Base-by-base conservation (phyloP, 2,329 filamentous ascomycete species). In the Colletotrichum magnum region DNA sequence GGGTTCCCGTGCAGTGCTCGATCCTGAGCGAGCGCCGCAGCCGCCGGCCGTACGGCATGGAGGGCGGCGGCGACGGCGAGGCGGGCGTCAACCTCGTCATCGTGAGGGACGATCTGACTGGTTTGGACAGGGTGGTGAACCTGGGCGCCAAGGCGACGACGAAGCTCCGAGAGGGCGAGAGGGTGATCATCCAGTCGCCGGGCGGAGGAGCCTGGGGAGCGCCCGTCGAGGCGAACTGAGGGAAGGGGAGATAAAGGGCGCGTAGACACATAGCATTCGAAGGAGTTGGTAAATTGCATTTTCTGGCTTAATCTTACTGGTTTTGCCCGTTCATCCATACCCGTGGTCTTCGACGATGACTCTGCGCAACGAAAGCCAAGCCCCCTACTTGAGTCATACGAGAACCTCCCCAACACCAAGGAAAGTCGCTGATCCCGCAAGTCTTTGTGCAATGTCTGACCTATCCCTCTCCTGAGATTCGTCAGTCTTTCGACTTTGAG, bases 1-100 rank as follows among this genome's bases (percentile, higher is more conserved):
- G 93, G 2, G 90, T 93, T 50, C 91, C 92, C 0, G 87, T 96
- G 5, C 91, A 94, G 78, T 92, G 93, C 15, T 92, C 89, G 1
- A 95, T 97, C 28, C 81, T 97, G 6, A 93, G 90, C 6, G 94
- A 97, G 79, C 79, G 94, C 18, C 82, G 94, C 36, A 92, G 95
- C 0, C 90, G 93, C 71, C 86, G 89, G 60, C 94, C 94, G 0
- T 95, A 94, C 65, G 93, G 93, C 0, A 84, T 94, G 67, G 88
- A 88, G 18, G 93, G 93, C 0, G 93, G 93, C 1, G 88, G 88
- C 9, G 89, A 93, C 53, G 93, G 90, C 0, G 80, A 87, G 68
- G 86, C 90, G 6, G 93, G 93, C 0, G 78, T 91, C 65, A 95
- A 95, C 71, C 82, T 92, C 47, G 94, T 92, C 90, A 86, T 93